Conservation (phyloP, 2,329 filamentous ascomycete genomes). For the Fusarium sp. region DNA sequence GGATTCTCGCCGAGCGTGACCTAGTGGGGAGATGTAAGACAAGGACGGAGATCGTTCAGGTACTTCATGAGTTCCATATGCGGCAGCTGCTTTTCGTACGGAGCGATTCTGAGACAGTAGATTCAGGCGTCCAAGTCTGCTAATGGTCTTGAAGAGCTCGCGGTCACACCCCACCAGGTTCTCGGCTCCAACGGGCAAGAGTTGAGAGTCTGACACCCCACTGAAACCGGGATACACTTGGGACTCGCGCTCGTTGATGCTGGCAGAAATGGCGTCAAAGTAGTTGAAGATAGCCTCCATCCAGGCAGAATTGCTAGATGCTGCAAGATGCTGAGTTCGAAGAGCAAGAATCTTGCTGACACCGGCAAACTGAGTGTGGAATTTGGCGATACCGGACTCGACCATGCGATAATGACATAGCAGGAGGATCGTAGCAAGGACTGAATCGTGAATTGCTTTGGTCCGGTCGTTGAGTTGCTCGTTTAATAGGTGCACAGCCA, state of each 20-base stretch:
- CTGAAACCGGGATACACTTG: conserved; percentile 77
- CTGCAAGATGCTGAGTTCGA: conserved; percentile 61
- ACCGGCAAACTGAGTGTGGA: conserved; percentile 91
- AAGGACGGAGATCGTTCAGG: conserved; percentile 50
- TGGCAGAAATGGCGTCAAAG: conserved; percentile 92
- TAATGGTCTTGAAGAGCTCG: conserved; percentile 85
- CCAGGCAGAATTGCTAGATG: conserved; percentile 79
- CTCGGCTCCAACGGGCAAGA: conserved; percentile 72
- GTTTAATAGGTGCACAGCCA: conserved; percentile 85
- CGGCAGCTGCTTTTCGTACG: conserved; percentile 52
- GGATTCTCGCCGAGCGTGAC: conserved; percentile 54
- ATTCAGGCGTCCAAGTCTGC: conserved; percentile 84
- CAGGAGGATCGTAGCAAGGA: conserved; percentile 85
- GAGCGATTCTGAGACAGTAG: conserved; percentile 77
- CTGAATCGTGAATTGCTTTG: conserved; percentile 83
- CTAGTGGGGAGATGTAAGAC: conserved; percentile 52
- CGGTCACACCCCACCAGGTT: conserved; percentile 90
- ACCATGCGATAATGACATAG: conserved; percentile 94
- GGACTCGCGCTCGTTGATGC: conserved; percentile 89
- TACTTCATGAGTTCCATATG: conserved; percentile 20
- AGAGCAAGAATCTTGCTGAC: conserved; percentile 89
- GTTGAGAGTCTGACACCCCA: conserved; percentile 59
- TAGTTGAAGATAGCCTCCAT: conserved; percentile 94
- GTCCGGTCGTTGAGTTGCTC: conserved; percentile 80
- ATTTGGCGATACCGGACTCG: conserved; percentile 91